Evolutionary conservation across 2,329 filamentous ascomycete species (phyloP), one percentile per base, ranked within the genome.

Genomic region (Sordariomycetes sp.): DNA sequence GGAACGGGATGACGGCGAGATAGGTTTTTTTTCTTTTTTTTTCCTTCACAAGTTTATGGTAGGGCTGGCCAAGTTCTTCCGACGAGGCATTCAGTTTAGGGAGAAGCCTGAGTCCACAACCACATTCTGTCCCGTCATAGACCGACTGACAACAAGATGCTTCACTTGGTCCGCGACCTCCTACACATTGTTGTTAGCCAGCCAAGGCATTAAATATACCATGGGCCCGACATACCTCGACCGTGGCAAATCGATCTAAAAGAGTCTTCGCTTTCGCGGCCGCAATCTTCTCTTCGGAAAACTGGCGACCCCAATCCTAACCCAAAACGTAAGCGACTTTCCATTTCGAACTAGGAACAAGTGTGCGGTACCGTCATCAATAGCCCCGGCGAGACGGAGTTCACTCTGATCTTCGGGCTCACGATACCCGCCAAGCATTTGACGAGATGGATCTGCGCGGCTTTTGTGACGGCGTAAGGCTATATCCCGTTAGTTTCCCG

Each of bases 391-490:
- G 74, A 77, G 0, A 84, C 77, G 51, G 70, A 74, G 60, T 85
- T 85, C 6, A 83, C 80, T n/a, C 80, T 66, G 24, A 85, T 78
- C 51, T 73, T 74, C 0, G 80, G 79, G 1, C 74, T 75, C 12
- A 75, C 75, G 59, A 79, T 77, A 4, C 72, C 64, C 0, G 80
- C 80, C 35, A 84, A 69, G 10, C 72, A 73, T 62, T 79, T 82
- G 17, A 74, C 72, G 3, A 85, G 71, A 64, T 84, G 81, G 42
- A 84, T 70, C 59, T 85, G 81, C 12, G 89, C 89, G 0, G 88
- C 80, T 67, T 94, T 94, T 42, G 86, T 87, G 20, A 91, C 85
- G 0, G 83, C 76, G 65, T 94, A 94, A 3, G 89, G 81, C 84
- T 78, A 34, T n/a, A 32, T 5, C 10, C 13, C 12, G 25, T 8